Conservation (phyloP, 2,329 filamentous ascomycete species). For the Trichoderma oligosporum region DNA sequence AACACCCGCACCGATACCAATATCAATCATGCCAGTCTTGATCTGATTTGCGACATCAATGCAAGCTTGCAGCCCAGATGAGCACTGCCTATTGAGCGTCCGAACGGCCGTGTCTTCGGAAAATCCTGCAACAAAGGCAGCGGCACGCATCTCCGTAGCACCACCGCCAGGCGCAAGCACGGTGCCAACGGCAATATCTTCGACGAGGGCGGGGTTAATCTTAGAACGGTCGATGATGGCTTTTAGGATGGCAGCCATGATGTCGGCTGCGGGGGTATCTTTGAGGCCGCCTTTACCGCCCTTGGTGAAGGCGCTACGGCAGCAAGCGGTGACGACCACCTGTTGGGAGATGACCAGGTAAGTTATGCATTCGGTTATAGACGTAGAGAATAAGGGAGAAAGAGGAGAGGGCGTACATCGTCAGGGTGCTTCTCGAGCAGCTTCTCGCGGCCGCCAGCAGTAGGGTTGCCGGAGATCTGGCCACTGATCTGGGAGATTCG, state of each 20-base stretch:
- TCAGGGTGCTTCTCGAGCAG: conserved; percentile 64
- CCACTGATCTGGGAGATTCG: conserved; percentile 57
- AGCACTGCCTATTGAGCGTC: conserved; percentile 91
- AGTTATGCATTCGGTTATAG: too few relatives aligned
- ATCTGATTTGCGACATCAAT: conserved; percentile 95
- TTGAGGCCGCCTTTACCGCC: conserved; percentile 94
- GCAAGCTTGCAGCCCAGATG: conserved; percentile 84
- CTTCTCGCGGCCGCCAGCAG: conserved; percentile 49
- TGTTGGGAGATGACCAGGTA: conserved; percentile 27
- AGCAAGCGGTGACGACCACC: conserved; percentile 88
- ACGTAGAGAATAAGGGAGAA: conserved; percentile 25
- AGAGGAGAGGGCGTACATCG: conserved; percentile 46
- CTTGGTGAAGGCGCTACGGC: conserved; percentile 88
- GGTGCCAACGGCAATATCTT: conserved; percentile 88
- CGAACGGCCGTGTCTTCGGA: conserved; percentile 80
- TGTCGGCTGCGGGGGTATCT: conserved; percentile 82
- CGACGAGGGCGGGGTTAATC: conserved; percentile 82
- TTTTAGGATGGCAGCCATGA: conserved; percentile 79
- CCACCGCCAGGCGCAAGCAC: conserved; percentile 91
- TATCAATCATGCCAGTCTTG: conserved; percentile 84
- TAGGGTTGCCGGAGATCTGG: conserved; percentile 60
- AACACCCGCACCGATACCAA: conserved; percentile 89
- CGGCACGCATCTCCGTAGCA: conserved; percentile 94
- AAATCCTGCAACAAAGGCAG: conserved; percentile 85
- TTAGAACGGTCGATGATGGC: conserved; percentile 77